Percentiles rank a stretch among this genome's conserved stretches.
These are phyloP conservation scores for Stephanodiscus minutulus DNA, from an alignment of 108 stramenopile genomes.

Conservation along the genomic window DNA sequence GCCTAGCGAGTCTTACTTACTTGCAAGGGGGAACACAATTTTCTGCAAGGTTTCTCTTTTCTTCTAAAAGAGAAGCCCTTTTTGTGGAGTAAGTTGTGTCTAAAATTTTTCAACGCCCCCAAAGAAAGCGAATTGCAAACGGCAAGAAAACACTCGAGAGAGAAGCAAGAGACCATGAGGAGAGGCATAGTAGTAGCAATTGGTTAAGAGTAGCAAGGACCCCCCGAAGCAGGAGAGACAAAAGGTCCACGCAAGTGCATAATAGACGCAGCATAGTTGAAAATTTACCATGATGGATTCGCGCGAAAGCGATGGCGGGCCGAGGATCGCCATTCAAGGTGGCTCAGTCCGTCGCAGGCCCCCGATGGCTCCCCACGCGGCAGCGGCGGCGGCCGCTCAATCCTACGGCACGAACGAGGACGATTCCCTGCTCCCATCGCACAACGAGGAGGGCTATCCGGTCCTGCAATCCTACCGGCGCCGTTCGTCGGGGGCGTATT, in stretches of 20 bases:
- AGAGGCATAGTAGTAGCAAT: too few species aligned
- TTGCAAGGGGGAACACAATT: too few species aligned
- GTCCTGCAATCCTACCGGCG: neutral
- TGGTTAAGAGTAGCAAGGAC: too few species aligned
- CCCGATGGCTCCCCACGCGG: neutral
- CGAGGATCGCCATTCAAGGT: neutral
- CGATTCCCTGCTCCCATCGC: slow-evolving; percentile 23
- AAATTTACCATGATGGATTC: slow-evolving; percentile 7
- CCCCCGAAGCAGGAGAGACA: neutral
- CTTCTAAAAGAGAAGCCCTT: too few species aligned
- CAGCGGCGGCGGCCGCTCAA: slow-evolving; percentile 5
- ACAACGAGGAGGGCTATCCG: slow-evolving; percentile 16
- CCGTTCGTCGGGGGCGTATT: slow-evolving; percentile 2
- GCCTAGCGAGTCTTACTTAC: too few species aligned
- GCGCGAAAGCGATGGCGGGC: neutral
- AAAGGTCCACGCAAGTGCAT: neutral
- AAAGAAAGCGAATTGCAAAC: too few species aligned
- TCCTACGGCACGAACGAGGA: slow-evolving; percentile 33
- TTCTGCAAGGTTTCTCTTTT: too few species aligned
- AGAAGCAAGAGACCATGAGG: too few species aligned
- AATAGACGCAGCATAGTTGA: neutral
- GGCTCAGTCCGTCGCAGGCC: slow-evolving; percentile 23
- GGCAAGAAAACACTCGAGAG: too few species aligned
- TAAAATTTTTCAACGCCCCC: too few species aligned
- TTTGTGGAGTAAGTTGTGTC: too few species aligned